phyloP scores from a whole-genome alignment of 495 filamentous ascomycete genomes.

The Aspergillus wentii region DNA sequence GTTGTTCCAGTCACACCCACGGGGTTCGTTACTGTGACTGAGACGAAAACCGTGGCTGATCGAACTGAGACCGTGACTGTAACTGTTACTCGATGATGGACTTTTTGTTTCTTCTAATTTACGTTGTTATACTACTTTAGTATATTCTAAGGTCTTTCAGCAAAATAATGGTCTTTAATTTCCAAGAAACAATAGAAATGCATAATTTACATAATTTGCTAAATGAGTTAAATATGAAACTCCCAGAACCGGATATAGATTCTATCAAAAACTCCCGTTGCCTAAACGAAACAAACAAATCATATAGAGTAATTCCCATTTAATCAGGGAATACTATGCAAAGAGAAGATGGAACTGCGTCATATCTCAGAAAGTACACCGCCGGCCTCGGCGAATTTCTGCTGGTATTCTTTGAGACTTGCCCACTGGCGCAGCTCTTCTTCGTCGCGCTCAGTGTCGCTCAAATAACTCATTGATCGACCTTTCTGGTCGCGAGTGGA shows the following conservation, averaged over 20 bases:
- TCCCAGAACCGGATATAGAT: no score
- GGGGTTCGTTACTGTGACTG: conserved; percentile 8
- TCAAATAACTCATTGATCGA: conserved; percentile 37
- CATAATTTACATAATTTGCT: no score
- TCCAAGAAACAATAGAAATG: no score
- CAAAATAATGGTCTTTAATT: no score
- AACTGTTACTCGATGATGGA: background rate
- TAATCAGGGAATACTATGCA: background rate
- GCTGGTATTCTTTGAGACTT: conserved; percentile 67
- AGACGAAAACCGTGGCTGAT: conserved; percentile 7
- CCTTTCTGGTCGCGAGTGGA: conserved; percentile 24
- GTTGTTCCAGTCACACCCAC: conserved; percentile 6
- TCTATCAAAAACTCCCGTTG: no score
- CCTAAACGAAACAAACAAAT: no score
- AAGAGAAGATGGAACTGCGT: conserved; percentile 4
- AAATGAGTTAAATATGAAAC: no score
- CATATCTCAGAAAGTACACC: conserved; percentile 41
- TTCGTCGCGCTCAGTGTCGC: conserved; percentile 60
- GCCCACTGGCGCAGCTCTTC: conserved; percentile 68
- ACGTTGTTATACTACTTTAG: conserved; percentile 2
- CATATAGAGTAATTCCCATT: no score
- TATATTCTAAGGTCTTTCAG: background rate
- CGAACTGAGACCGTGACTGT: conserved; percentile 10
- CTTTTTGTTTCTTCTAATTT: conserved; percentile 1
- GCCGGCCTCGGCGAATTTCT: conserved; percentile 62